Base-by-base conservation (phyloP, 1,139 yeast genomes). In the Sugiyamaella novakii region DNA sequence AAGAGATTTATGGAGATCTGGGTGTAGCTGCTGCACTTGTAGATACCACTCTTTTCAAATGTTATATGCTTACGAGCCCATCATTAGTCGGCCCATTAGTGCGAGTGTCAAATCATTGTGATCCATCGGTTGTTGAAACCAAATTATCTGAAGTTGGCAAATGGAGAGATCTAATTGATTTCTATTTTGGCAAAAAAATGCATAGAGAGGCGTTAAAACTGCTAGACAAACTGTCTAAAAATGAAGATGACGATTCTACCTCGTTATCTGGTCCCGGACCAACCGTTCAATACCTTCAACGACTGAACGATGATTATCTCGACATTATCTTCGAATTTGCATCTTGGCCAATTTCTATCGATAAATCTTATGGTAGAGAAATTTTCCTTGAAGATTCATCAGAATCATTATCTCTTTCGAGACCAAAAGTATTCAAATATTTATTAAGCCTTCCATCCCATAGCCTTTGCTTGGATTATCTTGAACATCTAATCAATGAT, bases 51-150 rank as follows among this genome's bases (percentile, higher is more conserved):
- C 72, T 92, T 25, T 87, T 92, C 59, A 73, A 80, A 47, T 81
- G 95, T 54, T 92, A 92, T 62, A 73, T 81, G 56, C 66, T 80
- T 22, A 78, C 79, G 31, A 80, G 80, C 50, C 87, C 89, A 0
- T 78, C 84, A 58, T 73, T 92, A 62, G 76, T 92, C 14, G 96
- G 95, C 0, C 94, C 98, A 0, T 76, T 92, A 28, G 74, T 92
- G 5, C 73, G 98, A 46, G 75, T 89, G 1, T 78, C 80, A 35
- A 92, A 91, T 62, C 73, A 74, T 54, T 88, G 97, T 69, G 84
- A 84, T 60, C 76, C 84, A 1, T 70, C 70, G 1, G 75, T 79
- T 2, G 96, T 88, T 1, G 78, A 80, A 47, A 66, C 70, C 4
- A 74, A 79, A 48, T 74, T 91, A 29, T 70, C 72, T n/a, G 69